phyloP scores from a whole-genome alignment of 352 stramenopile genomes.

The Globisporangium parvum region DNA sequence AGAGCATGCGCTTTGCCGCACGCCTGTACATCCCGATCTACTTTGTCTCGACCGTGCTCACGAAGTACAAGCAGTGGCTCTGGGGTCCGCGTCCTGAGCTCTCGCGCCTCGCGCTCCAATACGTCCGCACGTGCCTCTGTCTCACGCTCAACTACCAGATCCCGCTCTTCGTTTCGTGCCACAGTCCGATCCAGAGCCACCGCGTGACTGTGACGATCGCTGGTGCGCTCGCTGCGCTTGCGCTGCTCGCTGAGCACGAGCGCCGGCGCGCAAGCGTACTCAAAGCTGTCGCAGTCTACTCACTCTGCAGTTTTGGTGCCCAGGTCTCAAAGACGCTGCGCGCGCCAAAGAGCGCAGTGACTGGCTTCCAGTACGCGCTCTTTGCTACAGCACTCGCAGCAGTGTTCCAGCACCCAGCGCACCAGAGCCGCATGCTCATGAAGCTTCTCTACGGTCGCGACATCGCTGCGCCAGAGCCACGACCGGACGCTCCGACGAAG shows the following conservation, averaged over 20 bases:
- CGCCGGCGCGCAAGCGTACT: conserved; percentile 46
- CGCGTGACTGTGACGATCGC: conserved; percentile 26
- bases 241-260: conserved; percentile 42
- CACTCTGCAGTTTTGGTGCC: conserved; percentile 28
- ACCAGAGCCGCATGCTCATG: conserved; percentile 38
- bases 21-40: conserved; percentile 66
- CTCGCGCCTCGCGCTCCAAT: conserved; percentile 27
- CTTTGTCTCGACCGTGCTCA: conserved; percentile 36
- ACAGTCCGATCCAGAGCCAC: conserved; percentile 28
- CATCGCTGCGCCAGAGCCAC: conserved; percentile 1
- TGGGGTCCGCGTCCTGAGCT: conserved; percentile 41
- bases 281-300: conserved; percentile 54
- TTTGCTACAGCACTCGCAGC: conserved; percentile 32
- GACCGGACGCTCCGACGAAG: background rate
- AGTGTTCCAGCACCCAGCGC: conserved; percentile 40
- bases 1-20: conserved; percentile 34
- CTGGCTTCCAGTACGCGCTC: conserved; percentile 31
- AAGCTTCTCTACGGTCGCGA: conserved; percentile 52
- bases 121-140: conserved; percentile 48
- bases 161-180: conserved; percentile 45
- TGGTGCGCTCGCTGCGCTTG: conserved; percentile 34
- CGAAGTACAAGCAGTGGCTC: conserved; percentile 61
- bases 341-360: conserved; percentile 12
- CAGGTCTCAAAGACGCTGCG: conserved; percentile 17
- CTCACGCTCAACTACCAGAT: conserved; percentile 62